These are phyloP conservation scores for Cinnamomum chago DNA, from an alignment of 164 flowering plant genomes.

Conservation along the genomic window DNA sequence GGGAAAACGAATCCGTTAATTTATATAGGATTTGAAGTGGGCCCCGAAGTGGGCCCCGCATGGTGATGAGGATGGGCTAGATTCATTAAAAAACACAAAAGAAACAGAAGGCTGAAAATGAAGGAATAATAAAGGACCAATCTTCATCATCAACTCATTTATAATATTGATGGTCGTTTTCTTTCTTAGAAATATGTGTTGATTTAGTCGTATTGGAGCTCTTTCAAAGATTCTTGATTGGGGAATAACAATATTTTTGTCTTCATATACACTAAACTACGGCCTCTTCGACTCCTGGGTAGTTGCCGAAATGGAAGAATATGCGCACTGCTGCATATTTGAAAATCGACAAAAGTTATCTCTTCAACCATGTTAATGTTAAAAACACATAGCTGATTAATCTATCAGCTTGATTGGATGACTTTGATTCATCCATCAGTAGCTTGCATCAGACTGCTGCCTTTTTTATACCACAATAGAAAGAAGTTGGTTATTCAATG, in stretches of 20 bases:
- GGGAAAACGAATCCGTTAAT: no score
- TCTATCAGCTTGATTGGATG: no score
- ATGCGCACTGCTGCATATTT: neutral
- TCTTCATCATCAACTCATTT: neutral
- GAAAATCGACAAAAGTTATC: neutral
- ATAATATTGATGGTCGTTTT: neutral
- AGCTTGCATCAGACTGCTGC: no score
- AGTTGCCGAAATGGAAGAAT: constrained; percentile 3
- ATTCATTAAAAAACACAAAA: no score
- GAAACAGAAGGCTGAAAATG: no score
- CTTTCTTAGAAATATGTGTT: neutral
- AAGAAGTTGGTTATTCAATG: no score
- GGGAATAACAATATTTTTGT: neutral
- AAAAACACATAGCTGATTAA: neutral
- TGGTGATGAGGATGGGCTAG: no score
- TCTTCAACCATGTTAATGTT: neutral
- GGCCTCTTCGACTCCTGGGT: neutral
- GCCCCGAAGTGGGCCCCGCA: no score
- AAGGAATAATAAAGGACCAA: no score
- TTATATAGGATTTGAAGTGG: no score
- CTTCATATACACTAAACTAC: neutral
- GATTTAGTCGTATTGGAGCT: neutral
- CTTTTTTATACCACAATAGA: no score
- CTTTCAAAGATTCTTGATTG: neutral
- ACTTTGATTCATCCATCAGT: no score